These are phyloP conservation scores for Leishmania amazonensis DNA, from an alignment of 208 protist genomes.

Conservation along the genomic window DNA sequence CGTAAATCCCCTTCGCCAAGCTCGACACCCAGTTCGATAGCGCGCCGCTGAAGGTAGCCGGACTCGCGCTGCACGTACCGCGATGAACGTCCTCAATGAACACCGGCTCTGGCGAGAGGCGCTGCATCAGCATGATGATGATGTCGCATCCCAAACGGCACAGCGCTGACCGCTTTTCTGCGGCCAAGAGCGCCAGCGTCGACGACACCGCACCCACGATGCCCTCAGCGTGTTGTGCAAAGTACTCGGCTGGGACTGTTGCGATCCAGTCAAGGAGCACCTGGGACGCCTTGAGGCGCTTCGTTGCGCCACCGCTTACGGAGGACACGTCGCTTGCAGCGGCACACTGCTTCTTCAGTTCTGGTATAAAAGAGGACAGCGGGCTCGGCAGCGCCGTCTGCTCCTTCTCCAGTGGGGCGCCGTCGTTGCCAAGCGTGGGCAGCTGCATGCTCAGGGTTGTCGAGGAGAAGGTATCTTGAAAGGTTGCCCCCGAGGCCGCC, in stretches of 20 bases:
- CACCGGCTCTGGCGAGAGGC: conserved; percentile 36
- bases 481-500: conserved; percentile 13
- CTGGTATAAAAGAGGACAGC: conserved; percentile 24
- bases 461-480: conserved; percentile 11
- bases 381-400: conserved; percentile 32
- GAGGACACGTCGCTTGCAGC: conserved; percentile 23
- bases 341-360: conserved; percentile 30
- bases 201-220: conserved; percentile 31
- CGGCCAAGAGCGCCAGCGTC: conserved; percentile 44
- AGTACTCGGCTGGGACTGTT: conserved; percentile 32
- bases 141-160: conserved; percentile 74
- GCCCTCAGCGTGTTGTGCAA: conserved; percentile 22
- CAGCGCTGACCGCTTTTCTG: conserved; percentile 80
- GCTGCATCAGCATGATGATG: conserved; percentile 42
- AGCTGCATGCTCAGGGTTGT: conserved; percentile 4
- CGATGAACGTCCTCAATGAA: conserved; percentile 36
- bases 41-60: conserved; percentile 26
- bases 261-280: conserved; percentile 66
- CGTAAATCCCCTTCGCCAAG: conserved; percentile 68
- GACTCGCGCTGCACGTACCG: conserved; percentile 18
- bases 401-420: conserved; percentile 6
- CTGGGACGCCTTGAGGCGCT: conserved; percentile 55
- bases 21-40: conserved; percentile 51
- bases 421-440: conserved; percentile 7
- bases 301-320: conserved; percentile 14